These are phyloP conservation scores for Ceratobasidium sp. DNA, from an alignment of 1,284 basidiomycete species.

Conservation along the genomic window DNA sequence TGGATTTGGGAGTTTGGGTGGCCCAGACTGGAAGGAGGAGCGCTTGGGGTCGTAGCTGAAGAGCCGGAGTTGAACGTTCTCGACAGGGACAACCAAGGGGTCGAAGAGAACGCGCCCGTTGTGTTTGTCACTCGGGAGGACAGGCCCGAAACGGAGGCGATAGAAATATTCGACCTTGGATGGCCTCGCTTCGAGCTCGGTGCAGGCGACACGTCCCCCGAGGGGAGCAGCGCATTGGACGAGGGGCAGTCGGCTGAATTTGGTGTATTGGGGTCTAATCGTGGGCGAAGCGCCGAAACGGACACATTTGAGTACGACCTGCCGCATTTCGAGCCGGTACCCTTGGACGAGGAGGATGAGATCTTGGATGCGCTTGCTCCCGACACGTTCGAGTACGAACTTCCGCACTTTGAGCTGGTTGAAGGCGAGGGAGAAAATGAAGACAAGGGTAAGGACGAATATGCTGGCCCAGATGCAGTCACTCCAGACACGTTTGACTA, in stretches of 20 bases:
- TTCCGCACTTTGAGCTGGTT: conserved; percentile 11
- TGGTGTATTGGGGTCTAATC: not conserved
- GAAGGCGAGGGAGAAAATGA: conserved; percentile 15
- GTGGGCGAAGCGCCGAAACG: not conserved
- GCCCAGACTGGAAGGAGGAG: not conserved
- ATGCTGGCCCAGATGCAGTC: conserved; percentile 5
- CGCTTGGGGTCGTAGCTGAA: not conserved
- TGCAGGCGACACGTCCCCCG: not conserved
- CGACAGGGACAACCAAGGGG: not conserved
- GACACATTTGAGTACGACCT: not conserved
- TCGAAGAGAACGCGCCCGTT: not conserved
- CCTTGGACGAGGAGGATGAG: not conserved
- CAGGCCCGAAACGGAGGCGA: not conserved
- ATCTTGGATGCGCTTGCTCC: not conserved
- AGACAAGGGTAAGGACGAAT: not conserved
- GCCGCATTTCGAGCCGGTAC: not conserved
- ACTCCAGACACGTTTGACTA: conserved; percentile 22
- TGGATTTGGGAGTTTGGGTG: conserved; percentile 26
- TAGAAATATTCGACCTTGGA: not conserved
- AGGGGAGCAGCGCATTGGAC: not conserved
- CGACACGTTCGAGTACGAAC: conserved; percentile 3
- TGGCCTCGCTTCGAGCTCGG: conserved; percentile 19
- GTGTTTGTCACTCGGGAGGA: conserved; percentile 1
- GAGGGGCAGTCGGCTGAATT: not conserved
- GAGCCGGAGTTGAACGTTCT: not conserved